Evolutionary conservation across 768 basidiomycete genomes (phyloP).

Genomic region (Filobasidium floriforme): DNA sequence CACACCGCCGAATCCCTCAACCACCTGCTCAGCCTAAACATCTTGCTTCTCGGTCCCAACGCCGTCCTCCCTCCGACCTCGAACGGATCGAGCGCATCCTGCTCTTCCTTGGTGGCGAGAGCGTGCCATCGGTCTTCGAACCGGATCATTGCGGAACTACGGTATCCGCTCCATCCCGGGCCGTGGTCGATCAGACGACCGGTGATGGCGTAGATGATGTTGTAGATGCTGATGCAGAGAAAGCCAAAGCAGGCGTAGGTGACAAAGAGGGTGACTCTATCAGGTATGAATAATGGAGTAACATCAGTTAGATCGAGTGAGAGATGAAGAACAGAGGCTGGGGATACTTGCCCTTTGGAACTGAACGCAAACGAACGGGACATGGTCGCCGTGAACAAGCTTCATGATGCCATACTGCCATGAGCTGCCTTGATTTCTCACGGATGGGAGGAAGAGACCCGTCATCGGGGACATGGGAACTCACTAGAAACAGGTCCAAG

Average conservation of each 20-base stretch:
- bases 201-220: background rate
- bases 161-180: background rate
- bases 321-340: no score
- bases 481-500: slow-evolving; percentile 19
- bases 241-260: slow-evolving; percentile 1
- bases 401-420: background rate
- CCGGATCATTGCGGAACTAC: slow-evolving; percentile 1
- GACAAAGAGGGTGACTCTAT: background rate
- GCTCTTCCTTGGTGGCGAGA: background rate
- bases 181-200: background rate
- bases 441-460: no score
- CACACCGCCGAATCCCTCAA: background rate
- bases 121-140: background rate
- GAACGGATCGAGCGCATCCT: background rate
- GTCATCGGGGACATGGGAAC: background rate
- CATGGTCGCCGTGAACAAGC: slow-evolving; percentile 18
- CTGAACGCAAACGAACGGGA: slow-evolving; percentile 12
- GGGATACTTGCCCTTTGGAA: slow-evolving; percentile 7
- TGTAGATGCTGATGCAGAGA: background rate
- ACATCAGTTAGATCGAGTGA: no score
- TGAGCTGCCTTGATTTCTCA: no score
- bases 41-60: background rate
- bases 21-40: background rate
- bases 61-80: background rate
- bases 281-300: no score